These are phyloP conservation scores for Mortierella claussenii DNA, from an alignment of 192 early-diverging fungal species.

Conservation along the genomic window DNA sequence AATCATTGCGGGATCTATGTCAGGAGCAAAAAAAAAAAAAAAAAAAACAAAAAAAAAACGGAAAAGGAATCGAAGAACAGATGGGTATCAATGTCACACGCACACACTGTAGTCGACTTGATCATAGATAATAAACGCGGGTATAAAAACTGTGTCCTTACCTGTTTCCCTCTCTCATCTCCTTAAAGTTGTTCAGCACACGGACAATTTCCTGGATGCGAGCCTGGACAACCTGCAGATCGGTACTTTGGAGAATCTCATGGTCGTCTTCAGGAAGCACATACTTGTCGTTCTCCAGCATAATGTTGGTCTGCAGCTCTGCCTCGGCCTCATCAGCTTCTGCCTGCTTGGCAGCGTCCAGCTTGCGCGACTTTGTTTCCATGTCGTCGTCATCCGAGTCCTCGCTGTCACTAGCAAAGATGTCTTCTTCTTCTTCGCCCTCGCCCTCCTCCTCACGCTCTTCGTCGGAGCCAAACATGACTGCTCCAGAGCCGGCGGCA, in stretches of 20 bases:
- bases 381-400: conserved; percentile 66
- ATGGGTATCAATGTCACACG: background rate
- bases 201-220: conserved; percentile 93
- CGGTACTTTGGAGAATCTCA: conserved; percentile 66
- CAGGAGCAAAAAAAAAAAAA: background rate
- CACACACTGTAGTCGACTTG: too few relatives aligned
- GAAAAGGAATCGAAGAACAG: background rate
- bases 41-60: background rate
- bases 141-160: too few relatives aligned
- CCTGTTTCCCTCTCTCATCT: conserved; percentile 79
- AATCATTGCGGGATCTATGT: conserved; percentile 78
- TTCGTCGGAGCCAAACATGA: conserved; percentile 60
- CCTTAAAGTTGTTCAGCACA: conserved; percentile 90
- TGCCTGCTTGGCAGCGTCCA: conserved; percentile 69
- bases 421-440: conserved; percentile 54
- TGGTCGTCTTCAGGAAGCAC: conserved; percentile 75
- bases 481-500: conserved; percentile 54
- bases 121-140: too few relatives aligned
- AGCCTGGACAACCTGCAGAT: conserved; percentile 80
- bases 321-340: conserved; percentile 78
- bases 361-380: conserved; percentile 77
- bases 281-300: conserved; percentile 68
- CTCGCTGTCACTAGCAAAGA: conserved; percentile 41
- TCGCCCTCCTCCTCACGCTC: conserved; percentile 43
- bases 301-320: conserved; percentile 82